These are phyloP conservation scores for Copromyces sp. DNA, from an alignment of 495 filamentous ascomycete species.

Conservation along the genomic window DNA sequence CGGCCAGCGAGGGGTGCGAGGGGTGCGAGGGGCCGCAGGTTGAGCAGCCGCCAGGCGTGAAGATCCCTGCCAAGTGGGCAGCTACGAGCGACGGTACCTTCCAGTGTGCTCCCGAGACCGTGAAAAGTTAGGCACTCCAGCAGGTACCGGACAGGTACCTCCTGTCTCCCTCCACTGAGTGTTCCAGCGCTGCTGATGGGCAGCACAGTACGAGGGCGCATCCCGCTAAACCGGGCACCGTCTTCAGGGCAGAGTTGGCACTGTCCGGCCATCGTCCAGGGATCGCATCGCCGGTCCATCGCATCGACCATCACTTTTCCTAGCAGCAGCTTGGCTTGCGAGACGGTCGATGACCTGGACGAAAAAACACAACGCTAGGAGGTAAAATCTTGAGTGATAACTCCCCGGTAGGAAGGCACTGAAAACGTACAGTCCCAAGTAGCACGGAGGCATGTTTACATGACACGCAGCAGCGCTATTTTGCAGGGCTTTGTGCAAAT, in stretches of 20 bases:
- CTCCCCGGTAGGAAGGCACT: neutral
- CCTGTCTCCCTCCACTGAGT: neutral
- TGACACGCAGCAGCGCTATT: neutral
- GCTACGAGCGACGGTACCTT: neutral
- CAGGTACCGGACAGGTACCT: neutral
- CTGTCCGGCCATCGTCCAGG: neutral
- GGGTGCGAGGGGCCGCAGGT: conserved; percentile 2
- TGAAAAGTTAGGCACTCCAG: neutral
- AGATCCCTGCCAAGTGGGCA: conserved; percentile 15
- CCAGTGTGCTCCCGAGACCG: neutral
- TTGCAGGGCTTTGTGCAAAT: neutral
- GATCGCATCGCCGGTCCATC: neutral
- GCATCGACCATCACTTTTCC: neutral
- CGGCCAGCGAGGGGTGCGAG: neutral
- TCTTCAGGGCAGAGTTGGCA: neutral
- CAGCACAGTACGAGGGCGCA: neutral
- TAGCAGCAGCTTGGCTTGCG: neutral
- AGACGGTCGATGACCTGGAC: neutral
- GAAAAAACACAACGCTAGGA: neutral
- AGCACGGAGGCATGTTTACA: neutral
- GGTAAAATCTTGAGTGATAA: neutral
- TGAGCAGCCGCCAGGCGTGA: conserved; percentile 9
- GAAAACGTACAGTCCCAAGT: neutral
- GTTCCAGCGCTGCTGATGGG: neutral
- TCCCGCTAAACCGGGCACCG: neutral